phyloP scores from a whole-genome alignment of 192 early-diverging fungal genomes.

The Backusella westeae region DNA sequence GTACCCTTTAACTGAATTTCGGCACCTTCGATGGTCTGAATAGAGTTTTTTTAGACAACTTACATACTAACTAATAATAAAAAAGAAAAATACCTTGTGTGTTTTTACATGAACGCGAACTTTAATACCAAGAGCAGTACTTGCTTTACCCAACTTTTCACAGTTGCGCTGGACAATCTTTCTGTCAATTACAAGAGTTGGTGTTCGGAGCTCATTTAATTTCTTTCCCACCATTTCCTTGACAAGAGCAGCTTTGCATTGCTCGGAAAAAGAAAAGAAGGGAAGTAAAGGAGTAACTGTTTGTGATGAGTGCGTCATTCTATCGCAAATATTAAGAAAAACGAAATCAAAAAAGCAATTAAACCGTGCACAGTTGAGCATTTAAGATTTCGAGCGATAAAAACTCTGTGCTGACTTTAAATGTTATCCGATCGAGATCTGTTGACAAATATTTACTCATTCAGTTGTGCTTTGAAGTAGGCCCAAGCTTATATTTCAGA shows the following conservation, averaged over 20 bases:
- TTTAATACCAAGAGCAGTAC: slow-evolving; percentile 13
- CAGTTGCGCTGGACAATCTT: slow-evolving; percentile 26
- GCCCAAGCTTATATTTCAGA: no score
- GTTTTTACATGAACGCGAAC: slow-evolving; percentile 37
- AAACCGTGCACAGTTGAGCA: neutral
- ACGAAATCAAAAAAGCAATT: neutral
- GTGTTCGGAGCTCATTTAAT: slow-evolving; percentile 27
- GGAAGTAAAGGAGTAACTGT: slow-evolving; percentile 20
- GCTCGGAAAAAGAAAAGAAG: slow-evolving; percentile 18
- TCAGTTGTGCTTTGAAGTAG: neutral
- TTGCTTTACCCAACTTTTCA: slow-evolving; percentile 11
- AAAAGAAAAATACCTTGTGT: slow-evolving; percentile 26
- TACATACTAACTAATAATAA: neutral
- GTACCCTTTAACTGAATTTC: slow-evolving; percentile 22
- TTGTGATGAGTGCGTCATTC: slow-evolving; percentile 8
- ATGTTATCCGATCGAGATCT: neutral
- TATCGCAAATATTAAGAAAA: neutral
- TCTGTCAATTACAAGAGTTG: slow-evolving; percentile 29
- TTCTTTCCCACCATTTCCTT: slow-evolving; percentile 32
- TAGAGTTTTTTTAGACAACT: neutral
- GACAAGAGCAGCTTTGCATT: slow-evolving; percentile 19
- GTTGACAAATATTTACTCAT: neutral
- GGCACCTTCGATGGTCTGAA: slow-evolving; percentile 33
- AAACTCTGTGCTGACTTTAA: neutral
- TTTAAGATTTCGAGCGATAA: neutral